Conservation (phyloP, 2,329 filamentous ascomycete species). For the Nemania sp. region DNA sequence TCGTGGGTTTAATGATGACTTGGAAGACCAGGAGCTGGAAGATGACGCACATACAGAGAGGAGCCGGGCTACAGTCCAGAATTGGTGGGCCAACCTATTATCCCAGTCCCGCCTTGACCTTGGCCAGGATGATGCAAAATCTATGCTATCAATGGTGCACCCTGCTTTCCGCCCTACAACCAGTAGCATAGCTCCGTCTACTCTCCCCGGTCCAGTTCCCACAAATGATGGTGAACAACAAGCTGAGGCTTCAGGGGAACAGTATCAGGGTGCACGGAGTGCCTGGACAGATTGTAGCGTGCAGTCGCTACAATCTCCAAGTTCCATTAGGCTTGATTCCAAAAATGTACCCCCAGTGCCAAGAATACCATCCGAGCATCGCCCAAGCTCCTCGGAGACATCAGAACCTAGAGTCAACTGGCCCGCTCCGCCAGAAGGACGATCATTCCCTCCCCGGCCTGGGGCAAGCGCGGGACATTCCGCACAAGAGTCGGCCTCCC, state of each 20-base stretch:
- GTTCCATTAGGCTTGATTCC: not conserved
- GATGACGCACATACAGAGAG: conserved; percentile 38
- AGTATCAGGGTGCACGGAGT: not conserved
- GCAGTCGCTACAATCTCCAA: conserved; percentile 36
- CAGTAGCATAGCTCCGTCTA: conserved; percentile 33
- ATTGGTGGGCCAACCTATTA: conserved; percentile 43
- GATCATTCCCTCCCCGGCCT: conserved; percentile 37
- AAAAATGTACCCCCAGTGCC: conserved; percentile 41
- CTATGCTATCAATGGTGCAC: conserved; percentile 44
- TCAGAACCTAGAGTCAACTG: too few species aligned
- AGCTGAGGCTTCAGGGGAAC: not conserved
- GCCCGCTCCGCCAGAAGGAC: conserved; percentile 34
- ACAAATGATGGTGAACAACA: conserved; percentile 28
- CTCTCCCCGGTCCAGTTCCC: conserved; percentile 40
- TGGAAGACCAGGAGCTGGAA: conserved; percentile 30
- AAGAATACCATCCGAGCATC: conserved; percentile 39
- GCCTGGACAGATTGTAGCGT: conserved; percentile 46
- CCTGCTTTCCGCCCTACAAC: conserved; percentile 43
- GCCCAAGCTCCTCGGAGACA: too few species aligned
- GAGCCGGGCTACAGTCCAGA: conserved; percentile 40
- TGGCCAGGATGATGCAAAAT: conserved; percentile 34
- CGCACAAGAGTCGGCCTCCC: conserved; percentile 32
- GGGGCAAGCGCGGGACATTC: conserved; percentile 36
- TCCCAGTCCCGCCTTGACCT: conserved; percentile 6
- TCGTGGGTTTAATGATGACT: conserved; percentile 34